Conservation (phyloP, 345 rosid genomes). For the Citrus trifoliata region DNA sequence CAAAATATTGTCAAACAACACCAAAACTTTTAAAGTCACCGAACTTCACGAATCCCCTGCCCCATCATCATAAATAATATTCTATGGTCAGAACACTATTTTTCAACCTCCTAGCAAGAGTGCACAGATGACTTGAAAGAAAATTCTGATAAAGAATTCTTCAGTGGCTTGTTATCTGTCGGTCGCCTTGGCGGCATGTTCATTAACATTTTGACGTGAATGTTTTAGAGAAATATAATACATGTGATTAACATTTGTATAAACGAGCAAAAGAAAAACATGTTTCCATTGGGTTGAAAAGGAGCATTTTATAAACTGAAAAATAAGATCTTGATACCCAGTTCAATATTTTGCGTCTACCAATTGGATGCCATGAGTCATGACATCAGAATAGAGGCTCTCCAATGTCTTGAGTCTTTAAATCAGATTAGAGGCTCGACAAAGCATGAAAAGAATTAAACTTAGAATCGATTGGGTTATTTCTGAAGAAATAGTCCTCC, state of each 20-base stretch:
- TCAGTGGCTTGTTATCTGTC: not conserved
- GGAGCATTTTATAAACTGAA: no score
- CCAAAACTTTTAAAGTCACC: no score
- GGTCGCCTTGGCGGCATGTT: not conserved
- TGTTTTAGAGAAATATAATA: not conserved
- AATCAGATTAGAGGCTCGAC: no score
- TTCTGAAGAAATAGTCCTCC: not conserved
- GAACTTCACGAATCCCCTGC: not conserved
- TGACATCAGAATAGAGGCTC: no score
- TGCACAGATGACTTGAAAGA: not conserved
- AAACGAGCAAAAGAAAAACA: not conserved
- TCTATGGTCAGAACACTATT: not conserved
- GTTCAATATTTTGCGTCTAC: no score
- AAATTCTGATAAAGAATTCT: not conserved
- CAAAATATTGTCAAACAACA: no score
- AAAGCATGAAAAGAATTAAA: not conserved
- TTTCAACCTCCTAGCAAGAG: not conserved
- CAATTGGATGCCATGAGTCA: no score
- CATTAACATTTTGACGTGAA: not conserved
- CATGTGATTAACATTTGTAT: not conserved
- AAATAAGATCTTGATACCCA: no score
- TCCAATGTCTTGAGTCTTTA: no score
- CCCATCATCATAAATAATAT: not conserved
- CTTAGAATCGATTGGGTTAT: not conserved
- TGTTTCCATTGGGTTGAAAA: no score